Evolutionary conservation across 257 asterid genomes (phyloP).

Genomic region (Solanum habrochaites): DNA sequence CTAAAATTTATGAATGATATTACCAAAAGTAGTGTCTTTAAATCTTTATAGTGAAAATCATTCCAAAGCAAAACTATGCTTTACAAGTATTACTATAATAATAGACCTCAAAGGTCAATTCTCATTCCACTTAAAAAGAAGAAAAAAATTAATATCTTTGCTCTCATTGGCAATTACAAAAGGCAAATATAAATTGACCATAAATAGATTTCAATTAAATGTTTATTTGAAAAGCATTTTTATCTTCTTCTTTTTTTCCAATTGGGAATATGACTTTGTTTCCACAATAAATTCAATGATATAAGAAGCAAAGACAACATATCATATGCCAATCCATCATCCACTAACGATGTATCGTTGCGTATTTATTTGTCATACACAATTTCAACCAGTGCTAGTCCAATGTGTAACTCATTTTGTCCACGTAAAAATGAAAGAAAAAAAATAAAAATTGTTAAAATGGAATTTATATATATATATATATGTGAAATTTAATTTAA

Average conservation of each 20-base stretch:
- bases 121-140: neutral
- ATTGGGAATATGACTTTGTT: conserved; percentile 40
- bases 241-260: neutral
- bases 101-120: neutral
- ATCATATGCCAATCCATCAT: neutral
- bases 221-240: neutral
- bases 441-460: neutral
- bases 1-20: neutral
- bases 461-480: neutral
- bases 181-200: neutral
- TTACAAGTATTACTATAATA: neutral
- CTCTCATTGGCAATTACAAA: neutral
- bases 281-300: conserved; percentile 12
- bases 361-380: neutral
- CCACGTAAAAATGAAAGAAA: neutral
- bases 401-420: neutral
- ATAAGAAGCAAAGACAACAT: neutral
- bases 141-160: neutral
- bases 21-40: neutral
- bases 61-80: neutral
- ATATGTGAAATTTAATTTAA: neutral
- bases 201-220: conserved; percentile 6
- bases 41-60: neutral
- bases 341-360: neutral
- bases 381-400: neutral